Percentiles rank a stretch among this genome's conserved stretches.
These are phyloP conservation scores for Podosphaera fusca DNA, from an alignment of 2,329 filamentous ascomycete genomes.

Conservation along the genomic window DNA sequence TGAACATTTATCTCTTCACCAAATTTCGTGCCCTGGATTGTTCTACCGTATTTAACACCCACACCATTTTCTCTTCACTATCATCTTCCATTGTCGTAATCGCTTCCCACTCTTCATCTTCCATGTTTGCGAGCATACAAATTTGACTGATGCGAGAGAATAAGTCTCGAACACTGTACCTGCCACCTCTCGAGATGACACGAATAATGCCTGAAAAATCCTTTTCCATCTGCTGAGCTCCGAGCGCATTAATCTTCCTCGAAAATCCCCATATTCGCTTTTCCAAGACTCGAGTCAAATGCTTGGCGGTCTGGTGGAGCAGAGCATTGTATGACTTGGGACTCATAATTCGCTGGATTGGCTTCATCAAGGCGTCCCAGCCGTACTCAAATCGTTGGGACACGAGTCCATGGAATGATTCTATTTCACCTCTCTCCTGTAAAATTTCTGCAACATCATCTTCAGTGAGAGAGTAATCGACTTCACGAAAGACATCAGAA, in stretches of 20 bases:
- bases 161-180: slow-evolving; percentile 54
- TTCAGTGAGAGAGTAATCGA: slow-evolving; percentile 55
- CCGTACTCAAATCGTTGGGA: slow-evolving; percentile 58
- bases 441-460: slow-evolving; percentile 35
- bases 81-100: slow-evolving; percentile 23
- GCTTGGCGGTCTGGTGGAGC: slow-evolving; percentile 46
- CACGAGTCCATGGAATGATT: slow-evolving; percentile 40
- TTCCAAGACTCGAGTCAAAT: slow-evolving; percentile 60
- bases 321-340: slow-evolving; percentile 52
- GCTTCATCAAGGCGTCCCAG: slow-evolving; percentile 70
- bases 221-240: slow-evolving; percentile 61
- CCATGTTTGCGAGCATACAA: slow-evolving; percentile 75
- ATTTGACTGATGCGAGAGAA: slow-evolving; percentile 63
- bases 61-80: slow-evolving; percentile 41
- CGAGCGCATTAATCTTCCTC: slow-evolving; percentile 53
- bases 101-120: slow-evolving; percentile 87
- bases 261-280: slow-evolving; percentile 67
- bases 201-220: slow-evolving; percentile 58
- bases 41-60: slow-evolving; percentile 53
- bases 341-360: slow-evolving; percentile 68
- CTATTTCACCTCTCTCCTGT: slow-evolving; percentile 24
- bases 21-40: slow-evolving; percentile 47
- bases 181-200: slow-evolving; percentile 39
- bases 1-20: slow-evolving; percentile 20
- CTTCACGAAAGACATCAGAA: slow-evolving; percentile 72